Evolutionary conservation across 805 yeast species (phyloP), one percentile per base, ranked within the genome.

Genomic region (Wickerhamiella galacta): DNA sequence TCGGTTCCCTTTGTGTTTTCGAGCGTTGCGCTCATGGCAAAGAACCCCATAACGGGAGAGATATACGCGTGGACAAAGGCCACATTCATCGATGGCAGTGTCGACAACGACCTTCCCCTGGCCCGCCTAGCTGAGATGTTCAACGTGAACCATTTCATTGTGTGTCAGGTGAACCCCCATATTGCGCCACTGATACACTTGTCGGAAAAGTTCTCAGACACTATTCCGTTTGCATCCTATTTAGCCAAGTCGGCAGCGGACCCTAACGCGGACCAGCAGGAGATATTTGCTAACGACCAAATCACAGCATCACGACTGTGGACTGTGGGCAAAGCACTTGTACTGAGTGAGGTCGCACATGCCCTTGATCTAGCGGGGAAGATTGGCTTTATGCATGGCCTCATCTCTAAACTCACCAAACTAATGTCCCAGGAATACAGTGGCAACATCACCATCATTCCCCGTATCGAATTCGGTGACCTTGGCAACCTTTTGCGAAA

Each of bases 91-190:
- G 99, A 90, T 54, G 99, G 99, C 0, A 82, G 95, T 0, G 94
- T 90, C 6, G 92, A 87, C 48, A 80, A 81, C 41, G 99, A 90
- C 53, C 58, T 90, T 33, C 99, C 99, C 3, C 75, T 83, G 18
- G 66, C 92, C 2, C 66, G 95, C 43, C 61, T 90, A 16, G 76
- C 92, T 15, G 98, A 90, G 51, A 83, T 90, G 94, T 90, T 90
- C 53, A 87, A 90, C 48, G 95, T 90, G 20, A 93, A 90, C 51
- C 95, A 90, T 53, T 85, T 90, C 40, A 83, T 90, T 44, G 98
- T 95, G 0, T 87, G 93, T 29, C 99, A 90, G 52, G 98, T 90
- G 1, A 90, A 90, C 49, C 93, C 95, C 0, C 98, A 90, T 51
- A 93, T 90, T 11, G 80, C 79, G 2, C 98, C 98, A 0, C 66